phyloP scores from a whole-genome alignment of 78 protist species.

The Thecamonas trahens region DNA sequence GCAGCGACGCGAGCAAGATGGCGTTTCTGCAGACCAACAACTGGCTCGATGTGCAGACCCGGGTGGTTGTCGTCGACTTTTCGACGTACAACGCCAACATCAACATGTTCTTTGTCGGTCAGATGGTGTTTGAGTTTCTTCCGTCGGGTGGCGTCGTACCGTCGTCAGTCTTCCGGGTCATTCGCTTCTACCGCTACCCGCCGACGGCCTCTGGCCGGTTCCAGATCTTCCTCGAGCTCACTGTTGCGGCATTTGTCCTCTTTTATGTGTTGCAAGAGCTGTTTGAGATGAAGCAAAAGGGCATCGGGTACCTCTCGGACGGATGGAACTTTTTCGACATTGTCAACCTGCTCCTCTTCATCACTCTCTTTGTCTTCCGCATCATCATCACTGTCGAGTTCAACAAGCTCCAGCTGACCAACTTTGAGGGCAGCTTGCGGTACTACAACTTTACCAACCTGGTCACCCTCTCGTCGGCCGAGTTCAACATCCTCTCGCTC shows the following conservation, averaged over 20 bases:
- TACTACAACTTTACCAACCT: neutral
- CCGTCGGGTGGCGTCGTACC: constrained; percentile 13
- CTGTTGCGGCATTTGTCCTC: neutral
- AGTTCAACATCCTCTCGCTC: neutral
- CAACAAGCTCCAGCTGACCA: too few species aligned
- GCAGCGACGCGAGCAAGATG: neutral
- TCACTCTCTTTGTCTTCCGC: too few species aligned
- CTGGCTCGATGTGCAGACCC: constrained; percentile 13
- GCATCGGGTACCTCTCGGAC: too few species aligned
- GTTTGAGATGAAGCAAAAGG: neutral
- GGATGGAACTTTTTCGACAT: too few species aligned
- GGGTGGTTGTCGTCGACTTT: constrained; percentile 23
- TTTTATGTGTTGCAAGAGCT: neutral
- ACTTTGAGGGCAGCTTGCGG: neutral
- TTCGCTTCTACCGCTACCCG: neutral
- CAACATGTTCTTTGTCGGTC: constrained; percentile 7
- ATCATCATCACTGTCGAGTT: too few species aligned
- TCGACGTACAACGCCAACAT: constrained; percentile 6
- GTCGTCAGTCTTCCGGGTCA: neutral
- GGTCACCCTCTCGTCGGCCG: neutral
- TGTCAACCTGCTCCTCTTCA: too few species aligned
- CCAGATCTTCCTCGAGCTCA: neutral
- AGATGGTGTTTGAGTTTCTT: constrained; percentile 7
- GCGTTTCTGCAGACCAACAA: neutral
- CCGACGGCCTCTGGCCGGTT: neutral